These are phyloP conservation scores for Ganoderma sp. DNA, from an alignment of 1,284 basidiomycete species.

Conservation along the genomic window DNA sequence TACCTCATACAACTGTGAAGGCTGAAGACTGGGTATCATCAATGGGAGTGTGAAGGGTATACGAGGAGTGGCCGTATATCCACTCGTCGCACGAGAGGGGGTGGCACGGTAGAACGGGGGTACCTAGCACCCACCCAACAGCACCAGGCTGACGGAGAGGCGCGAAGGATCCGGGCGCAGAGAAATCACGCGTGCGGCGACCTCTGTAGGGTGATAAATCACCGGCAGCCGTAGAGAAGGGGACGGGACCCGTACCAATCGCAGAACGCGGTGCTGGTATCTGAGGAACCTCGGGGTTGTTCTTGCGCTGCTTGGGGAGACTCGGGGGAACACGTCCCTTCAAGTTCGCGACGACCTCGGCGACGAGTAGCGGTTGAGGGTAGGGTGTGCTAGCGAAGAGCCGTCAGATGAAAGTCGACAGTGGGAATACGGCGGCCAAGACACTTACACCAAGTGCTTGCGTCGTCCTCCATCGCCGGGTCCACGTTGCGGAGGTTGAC, in stretches of 20 bases:
- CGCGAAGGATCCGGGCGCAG: constrained; percentile 77
- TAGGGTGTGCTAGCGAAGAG: constrained; percentile 72
- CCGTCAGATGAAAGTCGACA: constrained; percentile 23
- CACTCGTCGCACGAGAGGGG: constrained; percentile 56
- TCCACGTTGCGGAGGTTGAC: constrained; percentile 91
- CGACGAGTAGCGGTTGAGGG: constrained; percentile 84
- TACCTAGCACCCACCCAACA: constrained; percentile 62
- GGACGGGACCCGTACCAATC: constrained; percentile 65
- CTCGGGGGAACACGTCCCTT: constrained; percentile 91
- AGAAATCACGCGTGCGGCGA: constrained; percentile 76
- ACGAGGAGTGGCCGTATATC: constrained; percentile 60
- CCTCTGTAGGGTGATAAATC: constrained; percentile 50
- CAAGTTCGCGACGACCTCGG: constrained; percentile 89
- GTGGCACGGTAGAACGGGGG: constrained; percentile 71
- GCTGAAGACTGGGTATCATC: constrained; percentile 47
- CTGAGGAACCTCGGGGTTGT: constrained; percentile 63
- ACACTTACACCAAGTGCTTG: constrained; percentile 89
- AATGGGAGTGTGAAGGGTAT: constrained; percentile 57
- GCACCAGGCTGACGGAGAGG: constrained; percentile 63
- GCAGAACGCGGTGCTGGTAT: constrained; percentile 77
- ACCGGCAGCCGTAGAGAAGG: constrained; percentile 61
- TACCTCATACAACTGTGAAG: constrained; percentile 57
- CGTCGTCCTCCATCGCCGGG: constrained; percentile 90
- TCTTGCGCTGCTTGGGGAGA: constrained; percentile 80
- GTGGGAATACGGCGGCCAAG: constrained; percentile 12